Evolutionary conservation across 2,329 filamentous ascomycete species (phyloP), one percentile per base, ranked within the genome.

Genomic region (Alternaria gaisen): DNA sequence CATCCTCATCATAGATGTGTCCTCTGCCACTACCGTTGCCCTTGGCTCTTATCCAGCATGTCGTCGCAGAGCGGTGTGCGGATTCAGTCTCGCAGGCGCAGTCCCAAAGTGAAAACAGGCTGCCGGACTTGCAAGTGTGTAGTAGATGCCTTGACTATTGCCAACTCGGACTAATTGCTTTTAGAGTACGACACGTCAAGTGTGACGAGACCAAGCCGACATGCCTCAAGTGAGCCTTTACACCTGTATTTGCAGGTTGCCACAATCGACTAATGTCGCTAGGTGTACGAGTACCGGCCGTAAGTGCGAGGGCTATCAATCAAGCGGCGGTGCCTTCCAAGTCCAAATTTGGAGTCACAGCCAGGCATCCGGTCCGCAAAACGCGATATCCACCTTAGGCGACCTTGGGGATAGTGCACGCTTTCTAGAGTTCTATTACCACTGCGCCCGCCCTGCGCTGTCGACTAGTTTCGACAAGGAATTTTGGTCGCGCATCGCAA

Each of bases 401-500:
- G 61, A 38, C n/a, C 55, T 65, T 8, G 65, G 66, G 11, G 63
- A 72, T 16, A 66, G 54, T 30, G 55, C 68, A 12, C 60, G 61
- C 18, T 73, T 71, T 41, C 56, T 76, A 32, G 70, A 74, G 14
- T 84, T 81, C 77, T 85, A 85, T 70, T 75, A 75, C 16, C 68
- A 68, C 34, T 77, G 77, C 20, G 82, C 78, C 5, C 69, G 68
- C 0, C 63, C 68, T 4, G 82, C 64, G 46, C 70, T 83, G 4
- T 72, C 80, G 0, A 79, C 59, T 44, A 61, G 56, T 6, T 78
- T 72, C 36, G 67, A 72, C 47, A 54, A 75, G 1, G 72, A 74
- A 1, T 83, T 83, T 61, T 83, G 82, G 82, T 77, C 78, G 11
- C 74, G 66, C 4, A 70, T 80, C 16, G 70, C 80, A 8, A 69